These are phyloP conservation scores for Pestalotiopsis sp. DNA, from an alignment of 2,329 filamentous ascomycete genomes.

Conservation along the genomic window DNA sequence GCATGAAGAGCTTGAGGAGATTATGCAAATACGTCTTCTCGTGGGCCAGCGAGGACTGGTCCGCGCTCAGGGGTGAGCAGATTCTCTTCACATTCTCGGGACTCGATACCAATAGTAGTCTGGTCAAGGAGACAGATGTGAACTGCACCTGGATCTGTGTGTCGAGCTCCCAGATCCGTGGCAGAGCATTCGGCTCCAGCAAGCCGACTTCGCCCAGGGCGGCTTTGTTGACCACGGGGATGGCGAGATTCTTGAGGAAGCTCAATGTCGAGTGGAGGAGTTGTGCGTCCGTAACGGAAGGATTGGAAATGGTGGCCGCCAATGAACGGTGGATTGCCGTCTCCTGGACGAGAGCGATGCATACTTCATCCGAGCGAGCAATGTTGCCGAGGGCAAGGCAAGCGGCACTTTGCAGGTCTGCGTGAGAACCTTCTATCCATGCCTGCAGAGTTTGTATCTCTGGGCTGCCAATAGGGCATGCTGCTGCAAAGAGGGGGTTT, in stretches of 20 bases:
- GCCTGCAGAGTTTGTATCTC: slow-evolving; percentile 44
- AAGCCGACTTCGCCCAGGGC: slow-evolving; percentile 47
- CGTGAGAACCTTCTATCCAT: slow-evolving; percentile 48
- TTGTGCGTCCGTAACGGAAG: slow-evolving; percentile 44
- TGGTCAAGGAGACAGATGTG: slow-evolving; percentile 58
- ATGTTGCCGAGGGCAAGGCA: slow-evolving; percentile 66
- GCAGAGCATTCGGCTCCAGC: slow-evolving; percentile 47
- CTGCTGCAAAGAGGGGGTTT: slow-evolving; percentile 45
- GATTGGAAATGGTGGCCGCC: slow-evolving; percentile 44
- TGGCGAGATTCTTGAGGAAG: slow-evolving; percentile 67
- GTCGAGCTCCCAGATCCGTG: slow-evolving; percentile 57
- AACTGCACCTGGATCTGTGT: slow-evolving; percentile 61
- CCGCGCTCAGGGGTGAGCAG: slow-evolving; percentile 42
- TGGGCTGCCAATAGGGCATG: slow-evolving; percentile 44
- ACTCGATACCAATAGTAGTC: slow-evolving; percentile 57
- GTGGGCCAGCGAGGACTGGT: slow-evolving; percentile 24
- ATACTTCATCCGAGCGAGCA: slow-evolving; percentile 58
- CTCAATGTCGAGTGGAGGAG: slow-evolving; percentile 60
- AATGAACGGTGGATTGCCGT: slow-evolving; percentile 48
- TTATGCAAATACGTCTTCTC: slow-evolving; percentile 37
- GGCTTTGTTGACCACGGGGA: slow-evolving; percentile 57
- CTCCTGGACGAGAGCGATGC: slow-evolving; percentile 50
- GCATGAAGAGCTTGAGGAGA: slow-evolving; percentile 42
- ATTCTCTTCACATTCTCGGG: slow-evolving; percentile 53
- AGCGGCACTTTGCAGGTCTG: slow-evolving; percentile 56